Evolutionary conservation across 306 rosid species (phyloP), one percentile per base, ranked within the genome.

Genomic region (Medicago ruthenica): DNA sequence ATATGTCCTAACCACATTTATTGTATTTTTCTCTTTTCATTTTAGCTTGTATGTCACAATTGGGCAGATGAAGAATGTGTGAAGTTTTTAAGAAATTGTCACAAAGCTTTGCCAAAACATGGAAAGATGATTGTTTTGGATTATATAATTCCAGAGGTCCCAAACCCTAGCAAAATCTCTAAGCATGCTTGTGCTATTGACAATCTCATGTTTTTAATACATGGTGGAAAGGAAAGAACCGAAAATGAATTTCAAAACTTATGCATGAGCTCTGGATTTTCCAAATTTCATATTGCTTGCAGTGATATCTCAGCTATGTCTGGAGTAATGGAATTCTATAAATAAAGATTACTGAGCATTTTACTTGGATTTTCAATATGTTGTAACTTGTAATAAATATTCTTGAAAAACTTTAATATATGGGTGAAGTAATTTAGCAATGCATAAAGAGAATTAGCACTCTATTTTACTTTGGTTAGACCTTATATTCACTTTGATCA

Each of bases 61-160:
- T 79, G 74, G 67, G 2, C 27, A 6, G 70, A 72, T 55, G 69
- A 79, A 72, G 67, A 73, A 0, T 79, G 83, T 51, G 34, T 72
- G 0, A 54, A 73, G 18, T 13, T 79, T 63, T 63, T 79, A 42
- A 79, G 15, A 45, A 79, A 71, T 65, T 79, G 74, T 31, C 17
- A 79, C 20, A 55, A 64, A 64, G 61, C 83, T 24, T 72, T 79
- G 42, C 74, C 78, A 13, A 6, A 40, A 42, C 57, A 78, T 62
- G 82, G 82, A 5, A 79, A 79, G 8, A 77, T 79, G 67, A 22
- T 78, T 60, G 20, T 70, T 71, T 9, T 62, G n/a, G 82, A 71
- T 3, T 20, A 36, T 36, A 47, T 60, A 47, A 34, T 59, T 14
- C 77, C 57, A 37, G 72, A 79, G 36, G 20, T 51, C 0, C 77